Percentiles rank a stretch among this genome's conserved stretches.
phyloP scores from a whole-genome alignment of 352 stramenopile genomes.

The Blastocystis sp. region DNA sequence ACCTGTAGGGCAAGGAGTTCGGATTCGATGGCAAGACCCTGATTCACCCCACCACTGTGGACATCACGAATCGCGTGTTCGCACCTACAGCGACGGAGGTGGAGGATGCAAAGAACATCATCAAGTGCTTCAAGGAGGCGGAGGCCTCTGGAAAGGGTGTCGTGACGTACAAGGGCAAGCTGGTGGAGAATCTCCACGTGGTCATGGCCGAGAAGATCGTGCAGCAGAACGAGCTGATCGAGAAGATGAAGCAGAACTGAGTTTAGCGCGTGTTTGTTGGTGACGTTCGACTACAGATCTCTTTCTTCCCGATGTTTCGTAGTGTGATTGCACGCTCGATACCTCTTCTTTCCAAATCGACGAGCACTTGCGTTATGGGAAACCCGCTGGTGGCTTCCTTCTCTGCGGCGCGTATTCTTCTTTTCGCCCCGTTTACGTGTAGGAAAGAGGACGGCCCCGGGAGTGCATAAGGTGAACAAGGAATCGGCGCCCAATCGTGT shows the following conservation, averaged over 20 bases:
- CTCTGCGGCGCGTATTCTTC: neutral
- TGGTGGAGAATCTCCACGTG: slow-evolving; percentile 68
- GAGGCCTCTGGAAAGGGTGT: slow-evolving; percentile 63
- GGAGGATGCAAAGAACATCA: slow-evolving; percentile 71
- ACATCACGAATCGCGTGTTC: slow-evolving; percentile 72
- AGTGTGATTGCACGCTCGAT: neutral
- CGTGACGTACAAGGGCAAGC: slow-evolving; percentile 64
- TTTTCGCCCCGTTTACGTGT: neutral
- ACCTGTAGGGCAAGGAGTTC: slow-evolving; percentile 72
- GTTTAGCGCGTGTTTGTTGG: slow-evolving; percentile 9
- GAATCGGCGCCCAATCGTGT: neutral
- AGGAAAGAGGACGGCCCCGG: neutral
- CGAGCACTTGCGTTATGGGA: neutral
- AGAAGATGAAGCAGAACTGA: slow-evolving; percentile 64
- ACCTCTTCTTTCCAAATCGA: neutral
- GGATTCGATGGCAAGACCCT: slow-evolving; percentile 76
- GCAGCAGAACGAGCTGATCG: slow-evolving; percentile 59
- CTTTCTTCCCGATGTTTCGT: slow-evolving; percentile 16
- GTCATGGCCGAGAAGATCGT: slow-evolving; percentile 67
- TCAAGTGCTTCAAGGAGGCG: slow-evolving; percentile 70
- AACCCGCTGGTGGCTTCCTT: neutral
- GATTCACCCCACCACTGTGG: slow-evolving; percentile 74
- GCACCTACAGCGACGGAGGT: slow-evolving; percentile 72
- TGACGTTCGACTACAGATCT: neutral
- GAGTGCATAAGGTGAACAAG: neutral